phyloP scores from a whole-genome alignment of 345 rosid genomes.

The Sisymbrium irio region DNA sequence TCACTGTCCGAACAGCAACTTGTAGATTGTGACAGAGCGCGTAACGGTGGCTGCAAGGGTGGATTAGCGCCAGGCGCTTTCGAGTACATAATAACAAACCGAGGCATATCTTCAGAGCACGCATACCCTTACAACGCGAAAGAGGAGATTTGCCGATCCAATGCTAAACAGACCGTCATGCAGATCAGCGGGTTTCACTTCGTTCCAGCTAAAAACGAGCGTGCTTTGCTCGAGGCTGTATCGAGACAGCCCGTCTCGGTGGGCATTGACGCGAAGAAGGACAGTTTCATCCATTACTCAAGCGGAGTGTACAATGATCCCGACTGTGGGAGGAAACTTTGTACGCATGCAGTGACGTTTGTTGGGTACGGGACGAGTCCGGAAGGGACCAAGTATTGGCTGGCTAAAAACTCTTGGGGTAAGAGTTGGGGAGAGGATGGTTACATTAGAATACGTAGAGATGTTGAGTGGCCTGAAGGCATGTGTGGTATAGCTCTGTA shows the following conservation, averaged over 20 bases:
- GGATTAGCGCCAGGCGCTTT: conserved; percentile 46
- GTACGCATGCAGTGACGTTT: conserved; percentile 44
- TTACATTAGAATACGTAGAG: conserved; percentile 48
- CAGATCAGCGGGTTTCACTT: conserved; percentile 36
- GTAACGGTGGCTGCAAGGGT: conserved; percentile 42
- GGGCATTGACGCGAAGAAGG: conserved; percentile 23
- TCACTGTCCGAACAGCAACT: conserved; percentile 63
- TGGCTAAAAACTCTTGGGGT: conserved; percentile 69
- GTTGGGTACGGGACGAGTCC: conserved; percentile 50
- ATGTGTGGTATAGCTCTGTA: conserved; percentile 48
- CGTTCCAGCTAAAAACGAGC: conserved; percentile 43
- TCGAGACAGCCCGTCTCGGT: conserved; percentile 55
- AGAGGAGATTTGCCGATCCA: conserved; percentile 39
- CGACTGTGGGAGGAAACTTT: conserved; percentile 32
- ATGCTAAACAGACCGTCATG: conserved; percentile 17
- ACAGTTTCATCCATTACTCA: conserved; percentile 36
- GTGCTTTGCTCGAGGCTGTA: conserved; percentile 45
- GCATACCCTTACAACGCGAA: conserved; percentile 41
- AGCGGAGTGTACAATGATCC: conserved; percentile 41
- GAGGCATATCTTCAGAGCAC: conserved; percentile 45
- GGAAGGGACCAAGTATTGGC: conserved; percentile 42
- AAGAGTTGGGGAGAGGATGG: conserved; percentile 53
- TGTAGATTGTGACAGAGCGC: conserved; percentile 39
- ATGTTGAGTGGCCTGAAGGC: conserved; percentile 39
- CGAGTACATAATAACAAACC: conserved; percentile 35